These are phyloP conservation scores for Acanthamoeba culbertsoni DNA, from an alignment of 208 protist species.

Conservation along the genomic window DNA sequence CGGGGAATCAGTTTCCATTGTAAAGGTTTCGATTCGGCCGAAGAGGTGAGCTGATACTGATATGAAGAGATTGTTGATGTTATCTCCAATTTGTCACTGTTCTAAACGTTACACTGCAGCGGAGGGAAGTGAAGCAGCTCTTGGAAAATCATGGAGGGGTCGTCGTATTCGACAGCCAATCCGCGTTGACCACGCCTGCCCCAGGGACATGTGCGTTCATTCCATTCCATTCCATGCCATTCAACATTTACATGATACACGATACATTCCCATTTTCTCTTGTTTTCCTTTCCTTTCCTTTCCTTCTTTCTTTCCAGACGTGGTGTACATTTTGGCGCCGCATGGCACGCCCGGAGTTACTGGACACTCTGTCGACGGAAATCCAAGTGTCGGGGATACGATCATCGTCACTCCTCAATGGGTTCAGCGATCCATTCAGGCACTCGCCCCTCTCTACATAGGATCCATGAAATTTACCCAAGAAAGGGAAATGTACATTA, in stretches of 20 bases:
- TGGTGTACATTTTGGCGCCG: background rate
- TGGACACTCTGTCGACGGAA: background rate
- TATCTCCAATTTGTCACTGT: background rate
- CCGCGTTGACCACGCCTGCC: background rate
- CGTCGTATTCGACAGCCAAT: background rate
- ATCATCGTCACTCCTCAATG: constrained; percentile 12
- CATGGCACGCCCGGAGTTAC: background rate
- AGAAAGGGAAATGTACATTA: no score
- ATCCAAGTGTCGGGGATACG: background rate
- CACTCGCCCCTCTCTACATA: background rate
- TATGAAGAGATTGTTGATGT: no score
- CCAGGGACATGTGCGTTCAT: background rate
- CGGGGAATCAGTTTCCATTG: constrained; percentile 1
- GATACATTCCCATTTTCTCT: no score
- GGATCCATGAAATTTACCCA: no score
- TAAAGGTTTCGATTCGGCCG: constrained; percentile 20
- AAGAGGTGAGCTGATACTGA: no score
- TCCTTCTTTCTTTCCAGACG: background rate
- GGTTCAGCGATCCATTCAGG: background rate
- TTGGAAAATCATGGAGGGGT: background rate
- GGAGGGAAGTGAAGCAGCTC: background rate
- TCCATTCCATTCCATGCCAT: background rate
- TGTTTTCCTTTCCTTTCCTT: background rate
- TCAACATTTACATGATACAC: background rate
- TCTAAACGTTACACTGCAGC: background rate